Base-by-base conservation (phyloP, 2,329 filamentous ascomycete species). In the Hypoxylon sp. region DNA sequence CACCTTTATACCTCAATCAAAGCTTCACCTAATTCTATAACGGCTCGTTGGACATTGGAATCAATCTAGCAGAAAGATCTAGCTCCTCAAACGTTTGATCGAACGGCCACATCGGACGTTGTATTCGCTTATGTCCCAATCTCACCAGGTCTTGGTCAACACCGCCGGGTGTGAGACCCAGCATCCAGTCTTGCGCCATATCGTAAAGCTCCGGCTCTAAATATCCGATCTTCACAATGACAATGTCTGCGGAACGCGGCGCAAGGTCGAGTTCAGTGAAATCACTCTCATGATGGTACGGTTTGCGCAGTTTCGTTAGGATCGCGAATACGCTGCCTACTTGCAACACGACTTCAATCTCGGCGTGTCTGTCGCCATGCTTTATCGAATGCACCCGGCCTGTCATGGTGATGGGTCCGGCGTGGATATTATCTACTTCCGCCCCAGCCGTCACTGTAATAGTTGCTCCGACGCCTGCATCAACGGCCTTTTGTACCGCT, bases 201-300 rank as follows among this genome's bases (percentile, higher is more conserved):
- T 80, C 80, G 63, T 84, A 85, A 3, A 86, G 74, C 69, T 87
- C 81, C 2, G 84, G 84, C 70, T 87, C 84, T 1, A 87, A 73
- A 61, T 86, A 87, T 14, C 84, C 84, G 46, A 87, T 87, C 73
- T 87, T 86, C 23, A 86, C 83, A 45, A 87, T 80, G 0, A 86
- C 83, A 21, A 87, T 80, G 65, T 84, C 82, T 0, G 81, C 79
- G 3, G 77, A 69, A 1, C 83, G 79, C 1, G 84, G 84, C 7
- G 74, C 48, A 0, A 87, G 79, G 45, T 81, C 61, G 0, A 87
- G 77, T 2, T 82, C 81, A 0, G 80, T 83, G 66, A 87, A 86
- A 70, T 86, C 85, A 9, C 74, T 77, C 69, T 86, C 83, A 48
- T 80, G 79, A 65, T 87, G 85, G 67, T 86, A 86, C 0, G 84